These are phyloP conservation scores for Epipyxis sp. DNA, from an alignment of 108 stramenopile genomes.

Conservation along the genomic window DNA sequence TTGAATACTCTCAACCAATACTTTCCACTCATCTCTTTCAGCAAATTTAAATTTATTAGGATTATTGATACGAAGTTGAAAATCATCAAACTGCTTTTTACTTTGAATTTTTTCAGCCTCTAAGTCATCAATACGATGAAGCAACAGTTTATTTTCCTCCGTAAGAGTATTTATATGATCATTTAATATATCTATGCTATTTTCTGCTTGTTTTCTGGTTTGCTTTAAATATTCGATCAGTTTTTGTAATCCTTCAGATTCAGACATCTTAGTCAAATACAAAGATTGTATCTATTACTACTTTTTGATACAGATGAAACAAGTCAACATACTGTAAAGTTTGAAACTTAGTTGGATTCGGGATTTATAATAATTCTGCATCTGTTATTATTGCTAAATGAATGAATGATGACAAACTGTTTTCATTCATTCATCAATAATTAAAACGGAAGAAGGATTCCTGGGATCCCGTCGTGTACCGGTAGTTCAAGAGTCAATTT, in stretches of 20 bases:
- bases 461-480: too few species aligned
- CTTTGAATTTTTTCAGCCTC: conserved; percentile 32
- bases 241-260: conserved; percentile 26
- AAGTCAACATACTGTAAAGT: too few species aligned
- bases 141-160: background rate
- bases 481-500: too few species aligned
- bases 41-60: conserved; percentile 43
- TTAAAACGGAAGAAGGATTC: too few species aligned
- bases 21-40: conserved; percentile 54
- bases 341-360: too few species aligned
- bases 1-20: conserved; percentile 46
- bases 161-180: background rate
- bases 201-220: conserved; percentile 31
- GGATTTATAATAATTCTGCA: too few species aligned
- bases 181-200: conserved; percentile 11
- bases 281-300: too few species aligned
- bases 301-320: too few species aligned
- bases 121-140: background rate
- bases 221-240: conserved; percentile 28
- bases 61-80: conserved; percentile 44
- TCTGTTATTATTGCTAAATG: too few species aligned
- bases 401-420: too few species aligned
- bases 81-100: too few species aligned
- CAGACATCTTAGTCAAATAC: conserved; percentile 21
- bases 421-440: too few species aligned